A percentile compares a stretch with the other conserved stretches of the same genome.
phyloP scores from a whole-genome alignment of 257 asterid genomes.

The Solanum chmielewskii region DNA sequence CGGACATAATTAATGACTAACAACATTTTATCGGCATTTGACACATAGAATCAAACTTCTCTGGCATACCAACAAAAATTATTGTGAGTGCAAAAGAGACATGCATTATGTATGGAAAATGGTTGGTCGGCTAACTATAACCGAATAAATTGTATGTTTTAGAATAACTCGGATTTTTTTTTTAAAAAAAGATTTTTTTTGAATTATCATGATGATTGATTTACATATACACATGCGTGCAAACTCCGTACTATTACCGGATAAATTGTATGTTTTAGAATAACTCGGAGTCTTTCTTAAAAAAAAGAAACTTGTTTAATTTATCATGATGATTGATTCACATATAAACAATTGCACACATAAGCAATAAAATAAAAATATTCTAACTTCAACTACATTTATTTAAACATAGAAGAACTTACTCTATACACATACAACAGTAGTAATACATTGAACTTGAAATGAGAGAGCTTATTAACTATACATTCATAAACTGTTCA shows the following conservation, averaged over 20 bases:
- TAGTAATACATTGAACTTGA: background rate
- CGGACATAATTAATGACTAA: background rate
- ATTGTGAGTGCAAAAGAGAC: background rate
- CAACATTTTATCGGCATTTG: background rate
- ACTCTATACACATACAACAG: background rate
- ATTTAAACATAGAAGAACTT: no score
- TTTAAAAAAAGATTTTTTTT: no score
- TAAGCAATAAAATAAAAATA: background rate
- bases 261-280: background rate
- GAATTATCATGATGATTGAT: no score
- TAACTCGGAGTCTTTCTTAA: background rate
- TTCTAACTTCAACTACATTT: background rate
- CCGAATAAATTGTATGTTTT: background rate
- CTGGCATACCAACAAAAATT: background rate
- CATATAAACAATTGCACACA: background rate
- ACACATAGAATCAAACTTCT: background rate
- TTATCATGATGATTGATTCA: no score
- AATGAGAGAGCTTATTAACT: rapidly evolving
- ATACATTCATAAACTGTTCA: background rate
- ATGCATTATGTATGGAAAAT: background rate
- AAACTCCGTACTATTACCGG: background rate
- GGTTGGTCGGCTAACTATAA: background rate
- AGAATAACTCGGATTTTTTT: no score
- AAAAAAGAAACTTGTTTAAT: no score
- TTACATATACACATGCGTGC: no score